Conservation (phyloP, 1,139 yeast genomes). For the Saccharomycopsis hybrid region DNA sequence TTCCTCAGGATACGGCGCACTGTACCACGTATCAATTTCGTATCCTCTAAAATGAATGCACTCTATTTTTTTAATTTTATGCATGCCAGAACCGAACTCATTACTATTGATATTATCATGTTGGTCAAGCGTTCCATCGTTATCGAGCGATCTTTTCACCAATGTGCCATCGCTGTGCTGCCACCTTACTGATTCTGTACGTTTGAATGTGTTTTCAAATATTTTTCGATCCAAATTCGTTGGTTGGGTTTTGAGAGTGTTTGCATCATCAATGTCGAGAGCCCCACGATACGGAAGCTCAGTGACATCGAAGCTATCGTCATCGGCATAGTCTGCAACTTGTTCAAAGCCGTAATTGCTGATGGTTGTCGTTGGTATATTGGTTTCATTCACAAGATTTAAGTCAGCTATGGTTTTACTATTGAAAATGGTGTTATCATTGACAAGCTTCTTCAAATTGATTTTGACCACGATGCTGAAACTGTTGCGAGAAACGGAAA, state of each 20-base stretch:
- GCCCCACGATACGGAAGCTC: slow-evolving; percentile 65
- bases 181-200: slow-evolving; percentile 27
- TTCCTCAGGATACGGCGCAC: slow-evolving; percentile 91
- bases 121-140: neutral
- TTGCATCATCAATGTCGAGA: slow-evolving; percentile 51
- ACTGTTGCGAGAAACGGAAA: neutral
- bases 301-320: slow-evolving; percentile 22
- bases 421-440: slow-evolving; percentile 11
- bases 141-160: slow-evolving; percentile 20
- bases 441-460: slow-evolving; percentile 15
- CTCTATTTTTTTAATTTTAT: slow-evolving; percentile 30
- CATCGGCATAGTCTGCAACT: slow-evolving; percentile 15
- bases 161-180: slow-evolving; percentile 25
- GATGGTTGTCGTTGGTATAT: neutral
- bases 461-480: slow-evolving; percentile 9
- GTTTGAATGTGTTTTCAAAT: slow-evolving; percentile 37
- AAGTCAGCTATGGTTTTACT: neutral
- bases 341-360: no score
- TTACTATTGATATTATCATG: slow-evolving; percentile 21
- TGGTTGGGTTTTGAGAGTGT: slow-evolving; percentile 58
- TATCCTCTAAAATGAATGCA: slow-evolving; percentile 61
- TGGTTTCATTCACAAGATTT: neutral
- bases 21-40: slow-evolving; percentile 87
- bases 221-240: slow-evolving; percentile 40
- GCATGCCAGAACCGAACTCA: slow-evolving; percentile 6